Evolutionary conservation across 1,284 basidiomycete species (phyloP).

Genomic region (Heterobasidion occidentale): DNA sequence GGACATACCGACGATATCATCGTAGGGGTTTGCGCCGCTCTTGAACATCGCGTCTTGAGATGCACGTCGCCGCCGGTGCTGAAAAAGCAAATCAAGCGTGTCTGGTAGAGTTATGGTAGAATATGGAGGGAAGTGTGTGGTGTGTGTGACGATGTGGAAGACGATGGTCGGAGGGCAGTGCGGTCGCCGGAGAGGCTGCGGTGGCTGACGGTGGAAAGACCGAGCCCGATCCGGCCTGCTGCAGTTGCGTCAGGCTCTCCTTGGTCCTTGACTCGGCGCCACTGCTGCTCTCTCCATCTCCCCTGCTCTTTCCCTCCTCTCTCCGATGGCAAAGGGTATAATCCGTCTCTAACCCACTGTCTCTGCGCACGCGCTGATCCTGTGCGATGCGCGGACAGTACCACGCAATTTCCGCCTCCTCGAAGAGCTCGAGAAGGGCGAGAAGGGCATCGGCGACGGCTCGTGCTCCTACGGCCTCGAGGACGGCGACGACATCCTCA

Average conservation of each 20-base stretch:
- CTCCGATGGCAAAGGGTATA: conserved; percentile 54
- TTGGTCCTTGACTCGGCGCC: background rate
- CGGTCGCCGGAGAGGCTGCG: background rate
- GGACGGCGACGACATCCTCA: conserved; percentile 89
- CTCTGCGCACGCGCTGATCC: background rate
- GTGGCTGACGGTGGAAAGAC: background rate
- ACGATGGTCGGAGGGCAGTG: background rate
- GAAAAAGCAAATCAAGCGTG: background rate
- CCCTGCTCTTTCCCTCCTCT: background rate
- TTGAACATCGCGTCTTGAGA: conserved; percentile 47
- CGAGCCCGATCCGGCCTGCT: background rate
- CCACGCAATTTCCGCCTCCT: conserved; percentile 94
- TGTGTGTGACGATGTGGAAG: background rate
- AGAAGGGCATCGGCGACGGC: conserved; percentile 98
- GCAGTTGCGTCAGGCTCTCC: too few species aligned
- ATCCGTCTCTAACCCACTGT: background rate
- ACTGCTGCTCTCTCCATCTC: background rate
- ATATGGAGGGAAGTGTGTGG: too few species aligned
- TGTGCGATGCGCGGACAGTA: conserved; percentile 40
- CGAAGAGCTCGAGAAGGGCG: conserved; percentile 98
- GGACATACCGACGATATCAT: conserved; percentile 84
- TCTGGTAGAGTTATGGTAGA: too few species aligned
- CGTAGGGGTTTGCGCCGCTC: conserved; percentile 76
- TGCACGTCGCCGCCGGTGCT: background rate
- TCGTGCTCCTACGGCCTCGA: conserved; percentile 94